Evolutionary conservation across 768 basidiomycete genomes (phyloP).

Genomic region (Butyriboletus loyo): DNA sequence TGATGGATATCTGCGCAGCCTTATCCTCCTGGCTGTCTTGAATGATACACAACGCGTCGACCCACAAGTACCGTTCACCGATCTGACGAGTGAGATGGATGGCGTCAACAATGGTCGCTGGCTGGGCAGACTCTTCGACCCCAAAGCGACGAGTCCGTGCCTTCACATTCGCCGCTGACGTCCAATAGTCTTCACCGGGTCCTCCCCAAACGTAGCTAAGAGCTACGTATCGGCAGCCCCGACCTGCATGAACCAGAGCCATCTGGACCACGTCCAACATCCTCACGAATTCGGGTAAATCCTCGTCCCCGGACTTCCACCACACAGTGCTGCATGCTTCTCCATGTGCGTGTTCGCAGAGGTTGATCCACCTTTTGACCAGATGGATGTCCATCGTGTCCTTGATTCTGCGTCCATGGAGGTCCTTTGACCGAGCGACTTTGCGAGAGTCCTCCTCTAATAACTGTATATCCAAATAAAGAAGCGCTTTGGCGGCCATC

Average conservation of each 20-base stretch:
- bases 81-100: slow-evolving; percentile 16
- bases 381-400: slow-evolving; percentile 4
- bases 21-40: slow-evolving; percentile 23
- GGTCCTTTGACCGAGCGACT: slow-evolving; percentile 10
- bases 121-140: background rate
- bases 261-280: slow-evolving; percentile 14
- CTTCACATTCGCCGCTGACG: background rate
- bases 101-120: slow-evolving; percentile 18
- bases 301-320: slow-evolving; percentile 7
- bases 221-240: slow-evolving; percentile 11
- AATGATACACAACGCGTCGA: slow-evolving; percentile 24
- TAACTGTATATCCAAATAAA: slow-evolving; percentile 15
- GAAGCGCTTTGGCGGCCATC: background rate
- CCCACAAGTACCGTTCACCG: slow-evolving; percentile 24
- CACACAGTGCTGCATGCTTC: slow-evolving; percentile 5
- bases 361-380: slow-evolving; percentile 15
- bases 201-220: slow-evolving; percentile 21
- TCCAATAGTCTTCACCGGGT: slow-evolving; percentile 5
- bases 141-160: slow-evolving; percentile 1
- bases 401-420: slow-evolving; percentile 23
- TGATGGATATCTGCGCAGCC: slow-evolving; percentile 11
- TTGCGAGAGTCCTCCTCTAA: slow-evolving; percentile 17
- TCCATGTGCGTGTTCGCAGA: slow-evolving; percentile 18
- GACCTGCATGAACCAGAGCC: slow-evolving; percentile 6
- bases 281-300: slow-evolving; percentile 10